Evolutionary conservation across 2,329 filamentous ascomycete genomes (phyloP), one percentile per base, ranked within the genome.

Genomic region (Claviceps capensis): DNA sequence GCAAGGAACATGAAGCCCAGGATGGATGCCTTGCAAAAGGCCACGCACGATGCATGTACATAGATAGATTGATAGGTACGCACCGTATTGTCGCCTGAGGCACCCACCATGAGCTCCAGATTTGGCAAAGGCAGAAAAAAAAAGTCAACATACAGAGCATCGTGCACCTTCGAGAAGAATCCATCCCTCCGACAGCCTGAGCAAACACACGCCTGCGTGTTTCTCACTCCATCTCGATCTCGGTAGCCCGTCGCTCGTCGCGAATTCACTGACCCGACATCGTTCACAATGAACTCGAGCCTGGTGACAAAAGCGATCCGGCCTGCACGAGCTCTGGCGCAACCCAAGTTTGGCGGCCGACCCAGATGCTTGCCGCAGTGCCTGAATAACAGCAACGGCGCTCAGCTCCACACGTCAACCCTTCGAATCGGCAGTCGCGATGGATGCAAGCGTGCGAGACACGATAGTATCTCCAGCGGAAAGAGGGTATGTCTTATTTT

Each of bases 301-400:
- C 60, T 74, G 57, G 58, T 76, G 54, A 67, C 67, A 55, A 77
- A 74, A 65, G 69, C 71, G 48, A 67, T 67, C 56, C 65, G 68
- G 58, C 73, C 74, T 38, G 66, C 67, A 61, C 72, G 73, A 58
- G 65, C 69, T 56, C 61, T 77, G 54, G 69, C 72, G 52, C 71
- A 71, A 53, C 65, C 65, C 56, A 68, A 71, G 53, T 64, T 68
- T 52, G 67, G 67, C 58, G 61, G 66, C 46, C 61, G 68, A 53
- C 49, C 61, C n/a, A 71, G 67, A 58, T 56, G 30, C 30, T 34
- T 75, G 58, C 66, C 64, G 59, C 61, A 70, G 49, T 66, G 63
- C 54, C 58, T 73, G 55, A 66, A 64, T 54, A 71, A 68, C 59
- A 61, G 61, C 54, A 71, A 68, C 59, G 61, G 61, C 61, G 64